Conservation (phyloP, 2,329 filamentous ascomycete species). For the Zymoseptoria pseudotritici region DNA sequence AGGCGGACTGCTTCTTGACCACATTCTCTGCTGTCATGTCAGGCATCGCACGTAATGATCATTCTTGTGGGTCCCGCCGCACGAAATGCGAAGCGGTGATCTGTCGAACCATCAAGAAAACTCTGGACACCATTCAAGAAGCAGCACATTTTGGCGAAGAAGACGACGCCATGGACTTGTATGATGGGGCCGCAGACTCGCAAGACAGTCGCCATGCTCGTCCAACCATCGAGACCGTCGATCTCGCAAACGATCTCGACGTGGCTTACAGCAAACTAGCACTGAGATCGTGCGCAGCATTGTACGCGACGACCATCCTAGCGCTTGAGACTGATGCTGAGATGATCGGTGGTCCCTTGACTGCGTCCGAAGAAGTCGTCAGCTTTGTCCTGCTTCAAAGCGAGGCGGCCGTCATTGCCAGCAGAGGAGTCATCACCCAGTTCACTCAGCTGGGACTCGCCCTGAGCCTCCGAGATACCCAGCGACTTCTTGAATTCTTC, state of each 20-base stretch:
- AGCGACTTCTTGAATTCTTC: conserved; percentile 41
- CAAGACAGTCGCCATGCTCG: conserved; percentile 45
- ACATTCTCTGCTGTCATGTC: conserved; percentile 24
- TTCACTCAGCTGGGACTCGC: conserved; percentile 19
- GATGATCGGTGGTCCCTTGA: neutral
- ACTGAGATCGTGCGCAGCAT: conserved; percentile 14
- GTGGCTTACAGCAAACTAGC: conserved; percentile 14
- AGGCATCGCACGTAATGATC: conserved; percentile 3
- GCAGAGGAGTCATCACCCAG: conserved; percentile 17
- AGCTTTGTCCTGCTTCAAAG: conserved; percentile 21
- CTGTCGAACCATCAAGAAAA: conserved; percentile 13
- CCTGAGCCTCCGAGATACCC: conserved; percentile 30
- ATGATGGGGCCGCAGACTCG: conserved; percentile 53
- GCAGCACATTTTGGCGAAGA: conserved; percentile 35
- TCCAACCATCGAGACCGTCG: conserved; percentile 28
- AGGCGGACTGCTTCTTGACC: conserved; percentile 37
- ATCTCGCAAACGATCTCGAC: conserved; percentile 41
- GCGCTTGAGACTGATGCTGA: conserved; percentile 1
- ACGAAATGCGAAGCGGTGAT: conserved; percentile 14
- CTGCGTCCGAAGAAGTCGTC: conserved; percentile 11
- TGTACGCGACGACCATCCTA: conserved; percentile 17
- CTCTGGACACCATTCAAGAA: conserved; percentile 5
- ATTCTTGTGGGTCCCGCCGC: neutral
- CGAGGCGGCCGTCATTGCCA: conserved; percentile 16
- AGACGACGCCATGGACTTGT: conserved; percentile 58